Evolutionary conservation across 331 rosid species (phyloP).

Genomic region (Acacia pycnantha): DNA sequence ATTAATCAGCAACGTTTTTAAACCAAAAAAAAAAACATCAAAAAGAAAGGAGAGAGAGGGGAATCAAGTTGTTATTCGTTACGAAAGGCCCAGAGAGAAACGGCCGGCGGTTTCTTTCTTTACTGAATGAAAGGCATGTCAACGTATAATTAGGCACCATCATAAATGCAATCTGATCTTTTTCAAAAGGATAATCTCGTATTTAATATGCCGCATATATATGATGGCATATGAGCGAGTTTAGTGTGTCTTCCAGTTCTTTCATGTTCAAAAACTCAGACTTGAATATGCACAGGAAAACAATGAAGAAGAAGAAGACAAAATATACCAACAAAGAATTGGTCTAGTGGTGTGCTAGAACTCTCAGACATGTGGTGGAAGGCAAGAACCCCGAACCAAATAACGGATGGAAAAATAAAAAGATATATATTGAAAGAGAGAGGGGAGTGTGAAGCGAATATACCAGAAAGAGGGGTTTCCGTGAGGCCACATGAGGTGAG

Average conservation of each 20-base stretch:
- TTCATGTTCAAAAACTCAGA: not conserved
- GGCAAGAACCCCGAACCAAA: no score
- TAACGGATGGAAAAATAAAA: no score
- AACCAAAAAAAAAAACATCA: not conserved
- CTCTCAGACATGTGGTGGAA: no score
- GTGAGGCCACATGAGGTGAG: constrained; percentile 60
- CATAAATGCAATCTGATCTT: not conserved
- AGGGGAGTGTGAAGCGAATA: not conserved
- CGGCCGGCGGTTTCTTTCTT: not conserved
- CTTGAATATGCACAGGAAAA: not conserved
- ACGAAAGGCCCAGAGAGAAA: not conserved
- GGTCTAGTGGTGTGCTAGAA: no score
- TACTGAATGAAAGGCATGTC: not conserved
- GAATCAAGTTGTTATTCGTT: not conserved
- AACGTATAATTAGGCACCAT: not conserved
- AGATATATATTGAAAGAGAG: not conserved
- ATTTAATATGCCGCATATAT: not conserved
- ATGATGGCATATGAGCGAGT: not conserved
- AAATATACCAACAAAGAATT: no score
- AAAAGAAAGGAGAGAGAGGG: not conserved
- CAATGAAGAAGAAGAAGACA: not conserved
- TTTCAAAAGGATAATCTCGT: not conserved
- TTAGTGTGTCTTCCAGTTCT: not conserved
- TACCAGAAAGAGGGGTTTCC: constrained; percentile 42
- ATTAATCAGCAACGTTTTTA: not conserved